phyloP scores from a whole-genome alignment of 768 basidiomycete species.

The Dendrothele bispora region DNA sequence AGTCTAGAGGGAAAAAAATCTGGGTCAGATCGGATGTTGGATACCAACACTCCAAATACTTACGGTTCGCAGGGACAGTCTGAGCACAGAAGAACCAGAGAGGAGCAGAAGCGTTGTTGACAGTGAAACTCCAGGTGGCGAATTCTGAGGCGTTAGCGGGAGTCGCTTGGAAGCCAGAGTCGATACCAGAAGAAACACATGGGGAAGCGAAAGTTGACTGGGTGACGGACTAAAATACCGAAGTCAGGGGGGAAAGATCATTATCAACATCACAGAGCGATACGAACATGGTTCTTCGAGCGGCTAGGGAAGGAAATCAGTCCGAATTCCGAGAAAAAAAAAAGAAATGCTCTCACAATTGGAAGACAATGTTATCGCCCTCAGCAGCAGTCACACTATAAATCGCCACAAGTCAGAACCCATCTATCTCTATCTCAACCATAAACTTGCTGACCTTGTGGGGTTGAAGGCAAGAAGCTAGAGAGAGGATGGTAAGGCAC shows the following conservation, averaged over 20 bases:
- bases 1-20: constrained; percentile 33
- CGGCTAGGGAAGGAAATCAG: constrained; percentile 23
- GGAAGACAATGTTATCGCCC: constrained; percentile 52
- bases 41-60: not conserved
- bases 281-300: constrained; percentile 44
- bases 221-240: constrained; percentile 51
- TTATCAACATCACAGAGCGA: not conserved
- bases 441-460: constrained; percentile 9
- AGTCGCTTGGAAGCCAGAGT: constrained; percentile 53
- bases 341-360: constrained; percentile 41
- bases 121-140: constrained; percentile 46
- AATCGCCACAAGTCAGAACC: not conserved
- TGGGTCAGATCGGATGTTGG: not conserved
- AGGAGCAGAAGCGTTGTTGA: constrained; percentile 45
- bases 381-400: constrained; percentile 34
- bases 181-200: constrained; percentile 43
- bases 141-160: constrained; percentile 29
- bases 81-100: constrained; percentile 68
- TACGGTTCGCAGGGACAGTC: constrained; percentile 21
- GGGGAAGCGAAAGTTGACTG: constrained; percentile 60
- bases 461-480: constrained; percentile 35
- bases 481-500: not conserved
- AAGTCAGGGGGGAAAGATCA: not conserved
- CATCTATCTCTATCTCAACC: not conserved
- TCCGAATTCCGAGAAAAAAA: not conserved